phyloP scores from a whole-genome alignment of 2,329 filamentous ascomycete genomes.

The Thielaviopsis punctulata region DNA sequence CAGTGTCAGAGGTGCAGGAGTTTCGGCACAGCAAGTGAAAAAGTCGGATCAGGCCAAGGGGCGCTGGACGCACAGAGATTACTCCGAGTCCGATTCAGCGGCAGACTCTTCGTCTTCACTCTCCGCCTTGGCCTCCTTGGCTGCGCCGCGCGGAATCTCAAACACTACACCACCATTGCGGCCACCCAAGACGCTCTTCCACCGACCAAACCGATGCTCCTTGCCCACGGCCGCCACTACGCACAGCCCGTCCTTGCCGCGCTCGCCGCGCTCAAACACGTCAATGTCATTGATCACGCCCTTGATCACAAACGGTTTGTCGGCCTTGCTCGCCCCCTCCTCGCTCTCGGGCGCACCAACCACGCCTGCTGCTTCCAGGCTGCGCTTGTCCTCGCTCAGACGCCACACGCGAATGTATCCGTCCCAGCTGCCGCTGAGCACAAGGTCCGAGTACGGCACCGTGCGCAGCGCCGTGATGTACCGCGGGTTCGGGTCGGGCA shows the following conservation, averaged over 20 bases:
- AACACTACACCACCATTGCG: conserved; percentile 80
- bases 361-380: conserved; percentile 54
- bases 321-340: conserved; percentile 14
- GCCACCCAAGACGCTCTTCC: conserved; percentile 47
- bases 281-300: conserved; percentile 82
- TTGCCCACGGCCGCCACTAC: conserved; percentile 75
- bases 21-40: not conserved
- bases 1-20: not conserved
- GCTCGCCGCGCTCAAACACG: conserved; percentile 68
- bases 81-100: conserved; percentile 19
- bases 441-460: conserved; percentile 76
- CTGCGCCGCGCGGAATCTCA: conserved; percentile 41
- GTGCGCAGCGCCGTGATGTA: conserved; percentile 82
- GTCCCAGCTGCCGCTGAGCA: conserved; percentile 90
- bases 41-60: not conserved
- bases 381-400: conserved; percentile 66
- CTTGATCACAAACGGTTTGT: conserved; percentile 26
- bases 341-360: conserved; percentile 23
- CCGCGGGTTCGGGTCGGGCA: conserved; percentile 52
- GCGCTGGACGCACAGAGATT: not conserved
- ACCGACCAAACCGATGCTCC: conserved; percentile 71
- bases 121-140: conserved; percentile 18
- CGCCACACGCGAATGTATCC: conserved; percentile 75
- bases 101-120: conserved; percentile 13
- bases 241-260: conserved; percentile 60